These are phyloP conservation scores for Passiflora organensis DNA, from an alignment of 345 rosid genomes.

Conservation along the genomic window DNA sequence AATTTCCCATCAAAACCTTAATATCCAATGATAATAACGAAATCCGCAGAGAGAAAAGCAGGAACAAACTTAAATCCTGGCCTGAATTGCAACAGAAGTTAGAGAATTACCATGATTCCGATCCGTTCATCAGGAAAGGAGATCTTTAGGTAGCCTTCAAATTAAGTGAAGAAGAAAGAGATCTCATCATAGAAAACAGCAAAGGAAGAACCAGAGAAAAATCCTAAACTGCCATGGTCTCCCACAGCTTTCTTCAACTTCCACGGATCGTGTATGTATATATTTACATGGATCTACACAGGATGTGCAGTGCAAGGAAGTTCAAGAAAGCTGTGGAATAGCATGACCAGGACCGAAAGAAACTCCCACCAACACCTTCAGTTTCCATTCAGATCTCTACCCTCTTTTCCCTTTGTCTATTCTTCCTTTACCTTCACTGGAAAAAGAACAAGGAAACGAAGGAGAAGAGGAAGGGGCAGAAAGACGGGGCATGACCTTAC, in stretches of 20 bases:
- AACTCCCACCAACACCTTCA: not conserved
- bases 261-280: not conserved
- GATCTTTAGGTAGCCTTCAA: not conserved
- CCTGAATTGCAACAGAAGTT: slow-evolving; percentile 2
- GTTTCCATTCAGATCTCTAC: slow-evolving; percentile 29
- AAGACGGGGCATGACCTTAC: slow-evolving; percentile 21
- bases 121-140: not conserved
- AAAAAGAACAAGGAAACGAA: not conserved
- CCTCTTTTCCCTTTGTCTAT: not conserved
- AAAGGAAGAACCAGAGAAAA: slow-evolving; percentile 7
- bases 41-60: too few relatives aligned
- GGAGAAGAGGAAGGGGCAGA: slow-evolving; percentile 5
- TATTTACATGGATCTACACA: not conserved
- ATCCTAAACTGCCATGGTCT: slow-evolving; percentile 55
- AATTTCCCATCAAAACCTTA: not conserved
- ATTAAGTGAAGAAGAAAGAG: not conserved
- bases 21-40: too few relatives aligned
- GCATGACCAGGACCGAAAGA: slow-evolving; percentile 54
- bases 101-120: slow-evolving; percentile 22
- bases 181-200: slow-evolving; percentile 1
- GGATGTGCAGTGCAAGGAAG: slow-evolving; percentile 26
- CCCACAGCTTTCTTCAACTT: slow-evolving; percentile 93
- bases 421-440: not conserved
- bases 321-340: slow-evolving; percentile 96
- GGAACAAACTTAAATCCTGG: not conserved